Base-by-base conservation (phyloP, 768 basidiomycete species). In the Phanerodontia chrysosporium region DNA sequence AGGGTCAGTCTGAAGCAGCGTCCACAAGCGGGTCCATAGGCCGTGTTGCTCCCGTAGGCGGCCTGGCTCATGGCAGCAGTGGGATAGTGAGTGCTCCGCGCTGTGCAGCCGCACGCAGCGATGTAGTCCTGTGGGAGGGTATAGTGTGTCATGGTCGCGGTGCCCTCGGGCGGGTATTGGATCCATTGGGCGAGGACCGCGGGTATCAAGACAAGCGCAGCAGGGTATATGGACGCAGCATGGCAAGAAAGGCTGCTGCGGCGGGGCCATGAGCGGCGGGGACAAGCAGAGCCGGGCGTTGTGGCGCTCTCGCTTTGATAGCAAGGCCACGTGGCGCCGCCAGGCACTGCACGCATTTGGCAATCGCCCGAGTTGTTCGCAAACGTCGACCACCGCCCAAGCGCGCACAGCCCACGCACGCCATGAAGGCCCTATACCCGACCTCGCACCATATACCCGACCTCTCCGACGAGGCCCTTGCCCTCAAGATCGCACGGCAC, bases 401-500 rank as follows among this genome's bases (percentile, higher is more conserved):
- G 21, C 27, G 44, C 58, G 30, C 49, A 44, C 30, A 45, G 39
- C 32, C 32, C 25, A 25, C 29, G 16, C 21, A 10, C 22, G 25
- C 42, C 35, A 88, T 89, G 86, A 88, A 82, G 73, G 73, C 79
- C 58, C 75, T 83, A 55, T 92, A 92, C 72, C 90, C 90, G 35
- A 76, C 81, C 30, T 81, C 82, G n/a, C 77, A 82, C 65, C 72
- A 78, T 51, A 69, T 78, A 60, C 73, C 77, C 42, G 72, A 74
- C 16, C 79, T 88, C 52, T 77, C 76, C 21, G 69, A 81, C 53
- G 70, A 76, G 35, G 78, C 81, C 10, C 71, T 85, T 1, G 74
- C 84, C 14, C 78, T 92, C 64, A 95, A 92, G 76, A 87, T 94
- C 58, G 90, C 94, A 5, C 83, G 94, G 16, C 92, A 93, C 73